Conservation (phyloP, 2,329 filamentous ascomycete genomes). For the Paraphoma sp. region DNA sequence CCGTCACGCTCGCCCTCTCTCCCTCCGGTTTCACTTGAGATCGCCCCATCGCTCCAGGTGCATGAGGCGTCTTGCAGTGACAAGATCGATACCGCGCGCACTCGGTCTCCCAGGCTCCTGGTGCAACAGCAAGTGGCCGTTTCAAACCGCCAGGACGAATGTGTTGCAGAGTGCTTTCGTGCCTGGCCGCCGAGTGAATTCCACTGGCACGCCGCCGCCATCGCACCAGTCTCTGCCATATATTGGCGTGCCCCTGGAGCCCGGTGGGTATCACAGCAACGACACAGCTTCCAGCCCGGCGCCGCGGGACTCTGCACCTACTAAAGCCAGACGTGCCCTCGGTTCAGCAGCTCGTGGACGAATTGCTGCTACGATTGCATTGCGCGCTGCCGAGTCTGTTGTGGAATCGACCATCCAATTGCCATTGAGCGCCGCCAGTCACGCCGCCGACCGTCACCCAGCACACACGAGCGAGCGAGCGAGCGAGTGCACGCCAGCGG, state of each 20-base stretch:
- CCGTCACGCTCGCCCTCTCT: conserved; percentile 38
- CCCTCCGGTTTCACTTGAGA: conserved; percentile 45
- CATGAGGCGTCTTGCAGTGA: conserved; percentile 48
- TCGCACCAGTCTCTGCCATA: conserved; percentile 45
- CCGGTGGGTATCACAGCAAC: conserved; percentile 46
- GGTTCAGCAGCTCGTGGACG: conserved; percentile 41
- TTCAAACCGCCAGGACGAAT: conserved; percentile 44
- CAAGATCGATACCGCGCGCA: conserved; percentile 41
- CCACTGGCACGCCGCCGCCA: conserved; percentile 41
- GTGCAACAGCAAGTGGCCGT: conserved; percentile 48
- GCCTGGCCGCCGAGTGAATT: conserved; percentile 46
- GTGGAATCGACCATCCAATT: conserved; percentile 42
- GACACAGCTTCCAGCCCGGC: conserved; percentile 44
- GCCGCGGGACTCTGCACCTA: conserved; percentile 44
- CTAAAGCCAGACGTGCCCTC: conserved; percentile 44
- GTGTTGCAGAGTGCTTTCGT: conserved; percentile 49
- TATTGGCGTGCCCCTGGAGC: conserved; percentile 49
- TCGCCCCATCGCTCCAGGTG: conserved; percentile 46
- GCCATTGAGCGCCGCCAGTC: conserved; percentile 28
- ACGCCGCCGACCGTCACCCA: conserved; percentile 26
- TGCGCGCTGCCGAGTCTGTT: conserved; percentile 41
- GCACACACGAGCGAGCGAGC: conserved; percentile 5
- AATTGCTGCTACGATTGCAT: conserved; percentile 28
- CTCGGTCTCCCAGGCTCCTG: conserved; percentile 35
- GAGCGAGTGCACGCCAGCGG: conserved; percentile 12